A percentile compares a stretch with the other conserved stretches of the same genome.
These are phyloP conservation scores for Letharia lupina DNA, from an alignment of 495 filamentous ascomycete genomes.

Conservation along the genomic window DNA sequence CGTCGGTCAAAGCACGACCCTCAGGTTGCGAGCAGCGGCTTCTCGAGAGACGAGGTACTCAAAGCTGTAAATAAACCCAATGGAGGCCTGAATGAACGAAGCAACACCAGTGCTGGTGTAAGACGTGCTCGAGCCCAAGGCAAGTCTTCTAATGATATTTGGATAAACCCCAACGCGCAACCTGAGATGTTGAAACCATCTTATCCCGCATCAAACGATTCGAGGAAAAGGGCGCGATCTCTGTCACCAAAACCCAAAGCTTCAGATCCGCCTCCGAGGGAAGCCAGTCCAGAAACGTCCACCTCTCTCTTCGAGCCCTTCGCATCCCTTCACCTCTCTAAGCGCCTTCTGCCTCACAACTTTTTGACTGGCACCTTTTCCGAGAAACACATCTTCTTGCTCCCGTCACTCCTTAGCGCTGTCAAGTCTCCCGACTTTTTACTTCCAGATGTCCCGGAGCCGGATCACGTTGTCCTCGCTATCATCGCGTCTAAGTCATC, in stretches of 20 bases:
- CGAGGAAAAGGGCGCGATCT: slow-evolving; percentile 9
- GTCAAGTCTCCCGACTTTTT: slow-evolving; percentile 81
- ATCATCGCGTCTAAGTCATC: slow-evolving; percentile 81
- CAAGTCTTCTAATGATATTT: slow-evolving; percentile 11
- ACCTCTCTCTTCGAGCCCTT: slow-evolving; percentile 68
- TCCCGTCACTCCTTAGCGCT: slow-evolving; percentile 73
- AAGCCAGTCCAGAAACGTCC: slow-evolving; percentile 15
- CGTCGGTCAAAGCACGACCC: slow-evolving; percentile 6
- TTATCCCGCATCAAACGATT: slow-evolving; percentile 2
- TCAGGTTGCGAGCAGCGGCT: slow-evolving; percentile 14
- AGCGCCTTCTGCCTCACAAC: slow-evolving; percentile 75
- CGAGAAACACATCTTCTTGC: slow-evolving; percentile 60
- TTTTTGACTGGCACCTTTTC: slow-evolving; percentile 65
- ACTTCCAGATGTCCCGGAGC: slow-evolving; percentile 76
- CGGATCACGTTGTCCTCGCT: slow-evolving; percentile 79
- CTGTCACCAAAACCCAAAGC: slow-evolving; percentile 7
- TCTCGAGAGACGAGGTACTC: slow-evolving; percentile 50
- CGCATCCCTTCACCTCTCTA: slow-evolving; percentile 75
- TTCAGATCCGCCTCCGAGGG: not conserved
- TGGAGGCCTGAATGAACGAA: slow-evolving; percentile 38
- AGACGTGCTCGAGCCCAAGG: slow-evolving; percentile 2
- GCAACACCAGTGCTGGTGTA: slow-evolving; percentile 41
- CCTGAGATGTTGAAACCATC: slow-evolving; percentile 13
- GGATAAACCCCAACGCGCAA: slow-evolving; percentile 21
- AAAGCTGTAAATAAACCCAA: slow-evolving; percentile 23